Conservation (phyloP, 495 filamentous ascomycete species). For the Hypoxylon intermedium region DNA sequence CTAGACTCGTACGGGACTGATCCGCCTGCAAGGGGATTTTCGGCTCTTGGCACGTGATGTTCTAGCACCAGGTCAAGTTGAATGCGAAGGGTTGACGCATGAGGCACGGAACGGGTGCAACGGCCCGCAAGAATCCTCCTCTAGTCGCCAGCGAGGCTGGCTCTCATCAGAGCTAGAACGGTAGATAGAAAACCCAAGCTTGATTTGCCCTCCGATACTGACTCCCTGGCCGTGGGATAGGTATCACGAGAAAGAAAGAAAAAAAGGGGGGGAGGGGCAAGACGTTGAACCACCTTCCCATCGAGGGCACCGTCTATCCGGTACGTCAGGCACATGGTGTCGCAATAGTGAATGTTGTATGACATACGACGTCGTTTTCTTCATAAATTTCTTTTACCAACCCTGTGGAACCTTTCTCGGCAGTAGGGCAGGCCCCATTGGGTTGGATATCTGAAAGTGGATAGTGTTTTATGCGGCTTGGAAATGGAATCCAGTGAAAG, state of each 20-base stretch:
- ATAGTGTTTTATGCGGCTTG: background rate
- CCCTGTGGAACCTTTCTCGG: conserved; percentile 38
- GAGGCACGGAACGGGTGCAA: too few species aligned
- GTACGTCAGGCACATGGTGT: conserved; percentile 26
- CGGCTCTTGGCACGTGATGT: conserved; percentile 29
- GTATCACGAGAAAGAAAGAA: background rate
- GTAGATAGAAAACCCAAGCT: background rate
- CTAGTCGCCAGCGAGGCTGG: background rate
- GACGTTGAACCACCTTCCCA: background rate
- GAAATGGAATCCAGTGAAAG: background rate
- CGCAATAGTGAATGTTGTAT: conserved; percentile 12
- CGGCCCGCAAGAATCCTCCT: background rate
- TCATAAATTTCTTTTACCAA: conserved; percentile 10
- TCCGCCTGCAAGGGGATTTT: conserved; percentile 36
- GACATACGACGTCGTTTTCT: conserved; percentile 2
- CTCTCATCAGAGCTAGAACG: background rate
- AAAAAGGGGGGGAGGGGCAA: background rate
- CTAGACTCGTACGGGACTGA: conserved; percentile 20
- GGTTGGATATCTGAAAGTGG: conserved; percentile 8
- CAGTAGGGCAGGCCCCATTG: conserved; percentile 34
- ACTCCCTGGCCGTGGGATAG: conserved; percentile 9
- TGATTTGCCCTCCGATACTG: conserved; percentile 6
- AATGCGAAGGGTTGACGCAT: background rate
- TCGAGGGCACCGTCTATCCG: conserved; percentile 11
- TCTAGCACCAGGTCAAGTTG: conserved; percentile 6